phyloP scores from a whole-genome alignment of 768 basidiomycete species.

The Lentinula sp. region DNA sequence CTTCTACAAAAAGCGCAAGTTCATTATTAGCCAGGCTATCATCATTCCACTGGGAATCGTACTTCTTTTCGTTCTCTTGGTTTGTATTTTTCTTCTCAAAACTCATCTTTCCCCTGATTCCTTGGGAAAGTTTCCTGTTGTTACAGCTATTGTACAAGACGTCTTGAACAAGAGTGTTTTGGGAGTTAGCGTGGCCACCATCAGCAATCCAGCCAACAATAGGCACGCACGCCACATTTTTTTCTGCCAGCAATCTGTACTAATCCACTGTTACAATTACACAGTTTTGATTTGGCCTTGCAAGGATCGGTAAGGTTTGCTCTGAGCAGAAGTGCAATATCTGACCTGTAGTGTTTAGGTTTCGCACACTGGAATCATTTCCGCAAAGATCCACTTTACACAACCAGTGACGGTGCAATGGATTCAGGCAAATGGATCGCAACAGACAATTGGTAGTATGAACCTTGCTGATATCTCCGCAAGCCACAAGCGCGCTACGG shows the following conservation, averaged over 20 bases:
- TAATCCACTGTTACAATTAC: background rate
- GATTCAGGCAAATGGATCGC: slow-evolving; percentile 40
- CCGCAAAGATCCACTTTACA: slow-evolving; percentile 56
- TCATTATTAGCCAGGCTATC: slow-evolving; percentile 53
- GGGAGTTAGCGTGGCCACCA: slow-evolving; percentile 45
- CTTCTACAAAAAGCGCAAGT: slow-evolving; percentile 58
- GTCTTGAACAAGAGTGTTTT: slow-evolving; percentile 53
- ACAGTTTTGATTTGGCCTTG: slow-evolving; percentile 51
- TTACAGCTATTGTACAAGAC: slow-evolving; percentile 59
- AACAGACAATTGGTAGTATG: slow-evolving; percentile 51
- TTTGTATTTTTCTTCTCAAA: background rate
- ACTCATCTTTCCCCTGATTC: background rate
- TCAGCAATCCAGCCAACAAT: slow-evolving; percentile 46
- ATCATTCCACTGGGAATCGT: slow-evolving; percentile 48
- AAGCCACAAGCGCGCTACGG: slow-evolving; percentile 46
- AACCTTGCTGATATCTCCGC: slow-evolving; percentile 40
- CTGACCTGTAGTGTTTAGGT: slow-evolving; percentile 29
- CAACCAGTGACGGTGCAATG: slow-evolving; percentile 54
- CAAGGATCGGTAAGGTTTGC: slow-evolving; percentile 41
- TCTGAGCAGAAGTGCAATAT: background rate
- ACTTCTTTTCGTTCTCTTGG: slow-evolving; percentile 56
- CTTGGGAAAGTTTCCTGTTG: slow-evolving; percentile 43
- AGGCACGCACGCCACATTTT: slow-evolving; percentile 28
- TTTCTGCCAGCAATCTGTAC: background rate
- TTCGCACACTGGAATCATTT: slow-evolving; percentile 59